Evolutionary conservation across 2,329 filamentous ascomycete species (phyloP).

Genomic region (Trichoderma sp.): DNA sequence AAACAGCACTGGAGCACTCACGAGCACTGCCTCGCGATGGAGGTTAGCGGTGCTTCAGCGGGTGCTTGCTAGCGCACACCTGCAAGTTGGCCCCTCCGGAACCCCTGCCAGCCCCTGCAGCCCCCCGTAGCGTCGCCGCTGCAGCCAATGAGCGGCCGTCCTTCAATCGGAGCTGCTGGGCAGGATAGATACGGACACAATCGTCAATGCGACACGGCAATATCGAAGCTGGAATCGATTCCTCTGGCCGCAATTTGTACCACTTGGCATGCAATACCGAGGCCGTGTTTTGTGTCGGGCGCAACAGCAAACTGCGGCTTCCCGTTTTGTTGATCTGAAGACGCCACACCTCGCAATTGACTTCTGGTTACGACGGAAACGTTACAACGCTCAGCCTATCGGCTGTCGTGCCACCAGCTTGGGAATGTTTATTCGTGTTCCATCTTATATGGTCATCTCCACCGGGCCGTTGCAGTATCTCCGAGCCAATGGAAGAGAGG

Average conservation of each 20-base stretch:
- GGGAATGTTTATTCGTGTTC: background rate
- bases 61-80: background rate
- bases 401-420: background rate
- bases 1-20: background rate
- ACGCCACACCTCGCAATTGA: background rate
- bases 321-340: background rate
- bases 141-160: background rate
- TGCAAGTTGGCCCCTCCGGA: slow-evolving; percentile 1
- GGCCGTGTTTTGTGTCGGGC: background rate
- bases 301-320: background rate
- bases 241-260: background rate
- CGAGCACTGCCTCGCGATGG: background rate
- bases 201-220: background rate
- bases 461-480: background rate
- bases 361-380: background rate
- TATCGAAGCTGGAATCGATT: background rate
- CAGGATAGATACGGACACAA: background rate
- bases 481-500: background rate
- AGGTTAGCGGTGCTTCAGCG: background rate
- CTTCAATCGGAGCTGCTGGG: background rate
- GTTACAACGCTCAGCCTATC: background rate
- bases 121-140: background rate
- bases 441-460: slow-evolving; percentile 8
- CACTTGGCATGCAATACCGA: background rate
- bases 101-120: slow-evolving; percentile 14